These are phyloP conservation scores for Tetracladium maxilliforme DNA, from an alignment of 2,329 filamentous ascomycete species.

Conservation along the genomic window DNA sequence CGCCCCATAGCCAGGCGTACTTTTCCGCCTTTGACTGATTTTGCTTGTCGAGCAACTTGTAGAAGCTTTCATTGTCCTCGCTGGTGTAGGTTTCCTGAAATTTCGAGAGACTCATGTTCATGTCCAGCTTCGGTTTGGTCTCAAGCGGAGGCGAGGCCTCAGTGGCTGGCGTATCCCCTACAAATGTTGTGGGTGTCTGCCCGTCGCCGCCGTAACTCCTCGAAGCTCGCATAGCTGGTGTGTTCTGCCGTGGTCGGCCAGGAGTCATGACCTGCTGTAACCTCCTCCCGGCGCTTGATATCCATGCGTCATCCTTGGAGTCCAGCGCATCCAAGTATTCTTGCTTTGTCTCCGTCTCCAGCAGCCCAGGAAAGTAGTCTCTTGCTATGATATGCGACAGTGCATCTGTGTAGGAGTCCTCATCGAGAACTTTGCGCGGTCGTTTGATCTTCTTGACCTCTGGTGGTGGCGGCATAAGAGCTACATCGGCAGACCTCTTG, in stretches of 20 bases:
- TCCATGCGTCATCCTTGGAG: slow-evolving; percentile 75
- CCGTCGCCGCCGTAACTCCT: slow-evolving; percentile 52
- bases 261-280: slow-evolving; percentile 74
- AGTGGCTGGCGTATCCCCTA: slow-evolving; percentile 21
- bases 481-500: slow-evolving; percentile 43
- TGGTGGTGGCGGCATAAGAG: slow-evolving; percentile 81
- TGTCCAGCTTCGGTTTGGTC: slow-evolving; percentile 42
- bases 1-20: slow-evolving; percentile 77
- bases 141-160: no score
- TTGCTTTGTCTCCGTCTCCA: slow-evolving; percentile 74
- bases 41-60: slow-evolving; percentile 78
- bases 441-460: slow-evolving; percentile 80
- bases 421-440: slow-evolving; percentile 75
- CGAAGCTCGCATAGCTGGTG: slow-evolving; percentile 12
- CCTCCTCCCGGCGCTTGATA: slow-evolving; percentile 60
- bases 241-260: slow-evolving; percentile 28
- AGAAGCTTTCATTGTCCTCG: slow-evolving; percentile 96
- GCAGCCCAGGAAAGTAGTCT: slow-evolving; percentile 88
- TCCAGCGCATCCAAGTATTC: slow-evolving; percentile 89
- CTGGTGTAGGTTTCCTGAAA: slow-evolving; percentile 94
- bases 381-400: slow-evolving; percentile 89
- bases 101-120: slow-evolving; percentile 64
- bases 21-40: slow-evolving; percentile 75
- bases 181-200: slow-evolving; percentile 56
- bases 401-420: slow-evolving; percentile 83